These are phyloP conservation scores for Pyrrhoderma noxium DNA, from an alignment of 1,284 basidiomycete genomes.

Conservation along the genomic window DNA sequence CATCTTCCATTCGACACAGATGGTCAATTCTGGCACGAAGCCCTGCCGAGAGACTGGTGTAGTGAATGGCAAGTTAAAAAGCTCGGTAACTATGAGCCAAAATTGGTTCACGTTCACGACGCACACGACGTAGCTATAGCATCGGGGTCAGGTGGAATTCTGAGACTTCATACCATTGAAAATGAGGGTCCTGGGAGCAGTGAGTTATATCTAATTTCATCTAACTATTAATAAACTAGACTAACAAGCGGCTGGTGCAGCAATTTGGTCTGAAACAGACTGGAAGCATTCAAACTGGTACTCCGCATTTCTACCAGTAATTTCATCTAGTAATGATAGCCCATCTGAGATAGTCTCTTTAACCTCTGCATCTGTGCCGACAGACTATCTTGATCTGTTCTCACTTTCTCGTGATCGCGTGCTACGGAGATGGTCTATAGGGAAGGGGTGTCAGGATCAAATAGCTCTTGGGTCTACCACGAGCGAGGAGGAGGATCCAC, in stretches of 20 bases:
- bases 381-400: slow-evolving; percentile 67
- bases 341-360: slow-evolving; percentile 58
- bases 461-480: slow-evolving; percentile 39
- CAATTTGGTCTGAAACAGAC: slow-evolving; percentile 57
- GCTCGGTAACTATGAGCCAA: slow-evolving; percentile 36
- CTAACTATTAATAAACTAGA: background rate
- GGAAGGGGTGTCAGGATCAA: slow-evolving; percentile 59
- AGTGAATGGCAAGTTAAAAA: slow-evolving; percentile 62
- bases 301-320: slow-evolving; percentile 55
- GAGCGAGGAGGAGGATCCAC: slow-evolving; percentile 30
- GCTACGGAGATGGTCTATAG: slow-evolving; percentile 74
- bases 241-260: slow-evolving; percentile 34
- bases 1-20: slow-evolving; percentile 54
- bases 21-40: slow-evolving; percentile 51
- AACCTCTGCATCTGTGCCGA: slow-evolving; percentile 61
- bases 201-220: slow-evolving; percentile 3
- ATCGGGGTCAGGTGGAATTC: slow-evolving; percentile 59
- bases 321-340: slow-evolving; percentile 38
- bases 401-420: slow-evolving; percentile 85
- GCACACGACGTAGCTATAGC: slow-evolving; percentile 62
- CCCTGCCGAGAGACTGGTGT: slow-evolving; percentile 48
- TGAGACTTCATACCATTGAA: slow-evolving; percentile 61
- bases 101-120: slow-evolving; percentile 64
- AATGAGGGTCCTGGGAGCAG: slow-evolving; percentile 24
- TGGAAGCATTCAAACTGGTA: slow-evolving; percentile 59